Evolutionary conservation across 208 protist genomes (phyloP).

Genomic region (Blastocrithidia nonstop): DNA sequence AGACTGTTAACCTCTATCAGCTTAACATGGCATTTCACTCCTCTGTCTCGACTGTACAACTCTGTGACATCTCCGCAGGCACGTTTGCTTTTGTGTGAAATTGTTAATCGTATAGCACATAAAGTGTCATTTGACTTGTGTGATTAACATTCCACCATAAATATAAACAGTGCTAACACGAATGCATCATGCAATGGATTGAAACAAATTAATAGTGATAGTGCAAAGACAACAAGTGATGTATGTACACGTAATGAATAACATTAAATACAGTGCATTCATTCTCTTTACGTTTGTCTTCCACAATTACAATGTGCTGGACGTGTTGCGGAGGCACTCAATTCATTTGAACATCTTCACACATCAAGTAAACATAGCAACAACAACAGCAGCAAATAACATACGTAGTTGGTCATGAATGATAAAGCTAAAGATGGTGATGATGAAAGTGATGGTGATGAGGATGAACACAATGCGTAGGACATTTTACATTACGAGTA

Average conservation of each 20-base stretch:
- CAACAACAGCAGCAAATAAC: no score
- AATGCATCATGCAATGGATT: background rate
- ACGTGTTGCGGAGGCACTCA: no score
- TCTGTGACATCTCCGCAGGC: conserved; percentile 53
- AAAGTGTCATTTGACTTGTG: conserved; percentile 7
- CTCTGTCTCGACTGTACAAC: conserved; percentile 65
- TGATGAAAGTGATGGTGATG: no score
- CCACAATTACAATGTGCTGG: no score
- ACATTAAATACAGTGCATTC: no score
- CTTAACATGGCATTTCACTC: conserved; percentile 28
- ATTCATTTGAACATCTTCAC: background rate
- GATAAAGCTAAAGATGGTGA: no score
- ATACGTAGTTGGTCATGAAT: no score
- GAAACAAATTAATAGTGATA: background rate
- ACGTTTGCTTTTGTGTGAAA: conserved; percentile 33
- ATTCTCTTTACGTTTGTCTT: no score
- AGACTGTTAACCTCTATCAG: conserved; percentile 18
- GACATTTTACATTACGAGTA: no score
- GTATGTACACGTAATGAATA: no score
- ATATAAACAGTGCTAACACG: background rate
- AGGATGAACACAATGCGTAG: no score
- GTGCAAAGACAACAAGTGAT: no score
- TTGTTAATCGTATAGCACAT: conserved; percentile 12
- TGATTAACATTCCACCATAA: background rate
- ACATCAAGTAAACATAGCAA: background rate